phyloP scores from a whole-genome alignment of 2,329 filamentous ascomycete genomes.

The Penicillium sp. region DNA sequence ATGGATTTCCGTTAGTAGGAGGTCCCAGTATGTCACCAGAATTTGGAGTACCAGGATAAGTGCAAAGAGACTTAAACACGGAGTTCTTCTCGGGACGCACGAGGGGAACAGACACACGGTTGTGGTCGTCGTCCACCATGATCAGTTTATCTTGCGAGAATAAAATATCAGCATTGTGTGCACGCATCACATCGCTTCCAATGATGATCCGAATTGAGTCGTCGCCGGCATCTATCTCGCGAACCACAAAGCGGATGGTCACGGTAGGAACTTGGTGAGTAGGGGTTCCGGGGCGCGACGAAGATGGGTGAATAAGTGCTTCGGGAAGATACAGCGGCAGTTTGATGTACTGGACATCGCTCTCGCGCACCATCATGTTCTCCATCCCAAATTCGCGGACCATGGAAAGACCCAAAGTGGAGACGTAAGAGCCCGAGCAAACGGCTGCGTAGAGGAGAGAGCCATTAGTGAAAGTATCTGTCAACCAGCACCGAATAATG shows the following conservation, averaged over 20 bases:
- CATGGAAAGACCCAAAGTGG: constrained; percentile 72
- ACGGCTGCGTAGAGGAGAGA: constrained; percentile 87
- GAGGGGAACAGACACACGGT: constrained; percentile 84
- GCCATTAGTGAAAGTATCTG: constrained; percentile 82
- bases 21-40: not conserved
- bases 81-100: constrained; percentile 86
- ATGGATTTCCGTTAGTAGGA: constrained; percentile 21
- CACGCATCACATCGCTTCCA: constrained; percentile 80
- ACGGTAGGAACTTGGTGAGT: constrained; percentile 78
- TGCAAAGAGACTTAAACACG: constrained; percentile 73
- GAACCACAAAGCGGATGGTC: constrained; percentile 73
- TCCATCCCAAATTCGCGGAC: constrained; percentile 70
- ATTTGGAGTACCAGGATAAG: constrained; percentile 41
- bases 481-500: constrained; percentile 94
- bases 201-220: constrained; percentile 78
- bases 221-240: constrained; percentile 49
- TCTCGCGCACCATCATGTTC: constrained; percentile 63
- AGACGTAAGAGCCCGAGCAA: constrained; percentile 87
- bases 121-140: constrained; percentile 79
- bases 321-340: constrained; percentile 87
- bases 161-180: constrained; percentile 84
- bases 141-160: constrained; percentile 90
- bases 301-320: constrained; percentile 71
- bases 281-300: constrained; percentile 69
- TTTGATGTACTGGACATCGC: constrained; percentile 67